A percentile compares a stretch with the other conserved stretches of the same genome.
phyloP scores from a whole-genome alignment of 495 filamentous ascomycete genomes.

The Lasiosphaeria ovina region DNA sequence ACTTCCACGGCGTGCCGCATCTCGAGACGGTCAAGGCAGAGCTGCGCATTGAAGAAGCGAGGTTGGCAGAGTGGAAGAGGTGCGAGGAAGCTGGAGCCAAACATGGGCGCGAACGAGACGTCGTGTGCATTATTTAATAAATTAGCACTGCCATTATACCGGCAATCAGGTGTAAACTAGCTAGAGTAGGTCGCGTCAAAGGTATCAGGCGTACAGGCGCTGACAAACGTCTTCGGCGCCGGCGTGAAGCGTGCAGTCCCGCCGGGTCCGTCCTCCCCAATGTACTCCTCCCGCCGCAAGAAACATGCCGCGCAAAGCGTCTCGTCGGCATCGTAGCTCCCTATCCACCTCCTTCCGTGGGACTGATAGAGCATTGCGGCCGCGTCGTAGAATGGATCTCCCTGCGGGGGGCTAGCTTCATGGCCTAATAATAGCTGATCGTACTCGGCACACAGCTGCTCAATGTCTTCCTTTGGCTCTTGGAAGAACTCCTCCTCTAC shows the following conservation, averaged over 20 bases:
- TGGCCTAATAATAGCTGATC: not conserved
- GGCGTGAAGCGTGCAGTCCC: not conserved
- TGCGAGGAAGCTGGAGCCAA: not conserved
- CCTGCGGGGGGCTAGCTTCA: not conserved
- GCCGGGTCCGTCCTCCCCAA: not conserved
- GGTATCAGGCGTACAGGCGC: not conserved
- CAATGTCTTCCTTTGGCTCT: not conserved
- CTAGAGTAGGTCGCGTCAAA: not conserved
- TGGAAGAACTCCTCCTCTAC: not conserved
- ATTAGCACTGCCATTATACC: too few relatives aligned
- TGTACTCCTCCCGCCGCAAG: not conserved
- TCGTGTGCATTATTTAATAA: too few relatives aligned
- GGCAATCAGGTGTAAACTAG: too few relatives aligned
- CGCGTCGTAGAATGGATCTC: not conserved
- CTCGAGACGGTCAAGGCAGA: not conserved
- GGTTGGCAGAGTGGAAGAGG: not conserved
- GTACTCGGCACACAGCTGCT: not conserved
- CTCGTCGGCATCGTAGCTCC: not conserved
- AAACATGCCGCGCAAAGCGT: not conserved
- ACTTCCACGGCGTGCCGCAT: not conserved
- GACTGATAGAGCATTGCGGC: not conserved
- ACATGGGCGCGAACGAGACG: not conserved
- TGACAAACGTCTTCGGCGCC: not conserved
- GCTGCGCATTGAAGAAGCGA: not conserved
- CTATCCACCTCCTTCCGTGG: not conserved